Base-by-base conservation (phyloP, 2,329 filamentous ascomycete species). In the Phaeosphaeriaceae sp. region DNA sequence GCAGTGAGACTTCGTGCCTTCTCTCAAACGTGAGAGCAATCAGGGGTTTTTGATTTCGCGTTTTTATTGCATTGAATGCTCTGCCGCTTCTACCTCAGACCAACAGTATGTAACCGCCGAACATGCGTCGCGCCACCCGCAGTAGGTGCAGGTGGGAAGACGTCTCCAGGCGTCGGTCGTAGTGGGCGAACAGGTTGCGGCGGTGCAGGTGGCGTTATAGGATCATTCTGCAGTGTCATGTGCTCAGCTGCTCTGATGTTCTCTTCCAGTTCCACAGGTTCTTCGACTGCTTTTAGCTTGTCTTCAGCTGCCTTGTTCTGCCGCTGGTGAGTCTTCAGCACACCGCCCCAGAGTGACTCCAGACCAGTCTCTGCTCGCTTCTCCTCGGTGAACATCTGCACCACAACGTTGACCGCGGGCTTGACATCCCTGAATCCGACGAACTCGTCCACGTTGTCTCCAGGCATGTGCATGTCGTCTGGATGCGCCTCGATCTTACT, bases 381-480 rank as follows among this genome's bases (percentile, higher is more conserved):
- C 70, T 89, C 87, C 63, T 89, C 87, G 0, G 88, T 91, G 71
- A 91, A 85, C 80, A 91, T 85, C 74, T 91, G 89, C 41, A 91
- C 85, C 33, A 91, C 88, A 52, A 91, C 81, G 53, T 84, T 86
- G 2, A 86, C 85, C 1, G 86, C 86, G 9, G 82, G 79, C 10
- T 78, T 81, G 55, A 81, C 71, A 36, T 81, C 80, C 1, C 92
- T 91, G 71, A 97, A 97, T 0, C 94, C 94, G 33, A 92, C 88
- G 56, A 93, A 87, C 9, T 85, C 82, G 15, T 87, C 83, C 13
- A 70, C 67, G 5, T 75, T 54, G 7, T 68, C 68, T 1, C 69
- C 70, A 1, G 68, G 70, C 62, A 74, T 69, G 13, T 71, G 59
- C 13, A 55, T 70, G 24, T 76, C 75, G 33, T 77, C 67, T 4